These are phyloP conservation scores for Zancudomyces culisetae DNA, from an alignment of 371 early-diverging fungal species.

Conservation along the genomic window DNA sequence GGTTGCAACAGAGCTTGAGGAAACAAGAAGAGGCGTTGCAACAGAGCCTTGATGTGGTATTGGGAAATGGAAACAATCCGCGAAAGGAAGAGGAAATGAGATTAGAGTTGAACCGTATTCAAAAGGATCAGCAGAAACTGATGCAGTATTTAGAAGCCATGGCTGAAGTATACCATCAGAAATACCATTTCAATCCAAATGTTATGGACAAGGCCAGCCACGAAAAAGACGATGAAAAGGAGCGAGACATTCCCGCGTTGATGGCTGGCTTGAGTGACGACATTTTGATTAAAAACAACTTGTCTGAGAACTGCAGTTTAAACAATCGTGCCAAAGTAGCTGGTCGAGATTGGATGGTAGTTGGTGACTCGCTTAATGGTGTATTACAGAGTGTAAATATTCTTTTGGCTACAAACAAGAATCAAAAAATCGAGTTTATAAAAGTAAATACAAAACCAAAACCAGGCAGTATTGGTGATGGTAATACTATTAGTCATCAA, in stretches of 20 bases:
- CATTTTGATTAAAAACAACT: not conserved
- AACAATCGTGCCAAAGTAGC: slow-evolving; percentile 1
- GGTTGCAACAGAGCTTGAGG: slow-evolving; percentile 12
- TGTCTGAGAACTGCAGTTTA: not conserved
- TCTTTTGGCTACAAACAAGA: not conserved
- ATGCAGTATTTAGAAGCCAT: slow-evolving; percentile 11
- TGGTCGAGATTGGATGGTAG: slow-evolving; percentile 10
- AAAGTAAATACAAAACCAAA: not conserved
- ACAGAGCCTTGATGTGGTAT: too few relatives aligned
- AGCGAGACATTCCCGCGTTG: not conserved
- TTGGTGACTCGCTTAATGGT: slow-evolving; percentile 10
- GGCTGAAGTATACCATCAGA: slow-evolving; percentile 10
- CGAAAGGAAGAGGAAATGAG: not conserved
- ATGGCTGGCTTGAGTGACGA: not conserved
- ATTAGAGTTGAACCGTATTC: slow-evolving; percentile 3
- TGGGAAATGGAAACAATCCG: not conserved
- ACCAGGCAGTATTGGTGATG: not conserved
- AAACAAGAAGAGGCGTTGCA: slow-evolving; percentile 1
- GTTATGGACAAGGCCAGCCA: not conserved
- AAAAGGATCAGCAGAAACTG: slow-evolving; percentile 16
- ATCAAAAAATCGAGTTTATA: not conserved
- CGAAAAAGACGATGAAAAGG: not conserved
- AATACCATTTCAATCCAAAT: slow-evolving; percentile 10
- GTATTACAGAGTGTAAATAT: slow-evolving; percentile 15
- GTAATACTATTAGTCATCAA: too few relatives aligned